A percentile compares a stretch with the other conserved stretches of the same genome.
These are phyloP conservation scores for Extremus antarcticus DNA, from an alignment of 495 filamentous ascomycete genomes.

Conservation along the genomic window DNA sequence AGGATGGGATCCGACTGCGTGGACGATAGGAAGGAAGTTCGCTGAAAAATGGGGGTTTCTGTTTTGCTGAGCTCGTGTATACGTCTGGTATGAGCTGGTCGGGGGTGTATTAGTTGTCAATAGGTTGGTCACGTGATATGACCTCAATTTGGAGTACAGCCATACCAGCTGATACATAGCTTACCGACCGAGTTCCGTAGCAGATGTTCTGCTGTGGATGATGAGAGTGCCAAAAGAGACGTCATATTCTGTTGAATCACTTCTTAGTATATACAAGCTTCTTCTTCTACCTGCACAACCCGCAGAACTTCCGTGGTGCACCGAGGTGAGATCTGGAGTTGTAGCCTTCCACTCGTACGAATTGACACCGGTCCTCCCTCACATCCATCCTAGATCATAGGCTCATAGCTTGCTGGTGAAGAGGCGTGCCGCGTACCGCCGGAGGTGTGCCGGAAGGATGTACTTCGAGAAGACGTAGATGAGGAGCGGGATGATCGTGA, in stretches of 20 bases:
- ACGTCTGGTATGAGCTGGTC: too few relatives aligned
- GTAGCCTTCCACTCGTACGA: too few relatives aligned
- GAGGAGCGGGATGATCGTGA: constrained; percentile 25
- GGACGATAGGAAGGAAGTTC: background rate
- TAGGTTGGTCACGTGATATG: background rate
- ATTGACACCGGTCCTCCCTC: too few relatives aligned
- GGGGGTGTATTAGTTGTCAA: background rate
- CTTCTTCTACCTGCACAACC: background rate
- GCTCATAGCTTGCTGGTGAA: constrained; percentile 31
- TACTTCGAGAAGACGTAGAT: constrained; percentile 31
- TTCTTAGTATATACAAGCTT: background rate
- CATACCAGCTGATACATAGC: too few relatives aligned
- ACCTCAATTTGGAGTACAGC: too few relatives aligned
- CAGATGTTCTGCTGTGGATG: background rate
- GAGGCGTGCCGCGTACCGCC: constrained; percentile 23
- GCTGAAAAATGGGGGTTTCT: background rate
- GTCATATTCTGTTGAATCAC: background rate
- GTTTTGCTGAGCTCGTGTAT: background rate
- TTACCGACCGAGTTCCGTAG: too few relatives aligned
- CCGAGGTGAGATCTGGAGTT: too few relatives aligned
- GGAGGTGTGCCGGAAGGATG: constrained; percentile 25
- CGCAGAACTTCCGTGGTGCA: background rate
- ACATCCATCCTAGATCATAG: too few relatives aligned
- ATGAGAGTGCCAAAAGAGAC: background rate
- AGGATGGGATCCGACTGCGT: background rate